Evolutionary conservation across 257 asterid species (phyloP).

Genomic region (Solanum chiquidenum): DNA sequence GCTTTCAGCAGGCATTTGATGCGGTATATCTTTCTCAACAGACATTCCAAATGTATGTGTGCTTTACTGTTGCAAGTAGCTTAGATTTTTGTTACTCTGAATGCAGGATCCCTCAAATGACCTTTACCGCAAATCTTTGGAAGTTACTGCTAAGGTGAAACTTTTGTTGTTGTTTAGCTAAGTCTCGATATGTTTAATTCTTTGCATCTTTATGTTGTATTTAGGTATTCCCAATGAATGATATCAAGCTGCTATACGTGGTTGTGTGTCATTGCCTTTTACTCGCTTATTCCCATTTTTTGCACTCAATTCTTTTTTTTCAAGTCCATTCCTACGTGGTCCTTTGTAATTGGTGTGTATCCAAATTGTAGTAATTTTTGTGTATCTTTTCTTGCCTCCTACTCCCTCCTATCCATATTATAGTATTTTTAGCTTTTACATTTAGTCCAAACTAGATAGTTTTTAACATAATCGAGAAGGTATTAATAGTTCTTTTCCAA

Average conservation of each 20-base stretch:
- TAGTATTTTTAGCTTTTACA: neutral
- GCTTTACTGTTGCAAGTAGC: neutral
- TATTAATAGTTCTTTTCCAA: neutral
- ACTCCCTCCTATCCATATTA: neutral
- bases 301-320: neutral
- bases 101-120: constrained; percentile 81
- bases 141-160: constrained; percentile 68
- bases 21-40: constrained; percentile 28
- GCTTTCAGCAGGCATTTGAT: constrained; percentile 62
- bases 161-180: neutral
- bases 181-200: neutral
- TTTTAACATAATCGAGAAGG: neutral
- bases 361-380: neutral
- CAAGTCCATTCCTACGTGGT: neutral
- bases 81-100: neutral
- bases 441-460: neutral
- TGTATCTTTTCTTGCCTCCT: neutral
- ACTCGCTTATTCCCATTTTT: neutral
- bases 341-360: neutral
- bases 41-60: neutral
- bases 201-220: neutral
- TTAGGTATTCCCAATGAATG: neutral
- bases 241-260: neutral
- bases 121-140: constrained; percentile 68
- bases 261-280: neutral